These are phyloP conservation scores for Podila horticola DNA, from an alignment of 192 early-diverging fungal genomes.

Conservation along the genomic window DNA sequence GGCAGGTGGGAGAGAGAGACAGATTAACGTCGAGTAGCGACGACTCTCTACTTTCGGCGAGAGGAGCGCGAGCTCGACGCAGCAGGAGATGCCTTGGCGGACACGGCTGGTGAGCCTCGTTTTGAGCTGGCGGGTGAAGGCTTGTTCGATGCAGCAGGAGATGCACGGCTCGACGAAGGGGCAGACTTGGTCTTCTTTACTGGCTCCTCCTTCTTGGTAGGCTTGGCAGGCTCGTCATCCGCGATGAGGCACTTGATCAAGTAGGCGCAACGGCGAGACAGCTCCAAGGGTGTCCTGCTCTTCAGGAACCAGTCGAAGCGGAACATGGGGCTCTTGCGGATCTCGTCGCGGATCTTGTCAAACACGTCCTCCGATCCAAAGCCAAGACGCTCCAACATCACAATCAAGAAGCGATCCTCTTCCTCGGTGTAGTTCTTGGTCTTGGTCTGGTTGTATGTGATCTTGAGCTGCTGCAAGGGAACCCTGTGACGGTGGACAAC, in stretches of 20 bases:
- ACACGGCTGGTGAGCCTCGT: constrained; percentile 3
- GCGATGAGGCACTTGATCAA: constrained; percentile 64
- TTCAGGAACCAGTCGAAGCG: constrained; percentile 99
- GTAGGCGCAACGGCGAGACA: constrained; percentile 86
- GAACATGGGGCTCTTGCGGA: constrained; percentile 85
- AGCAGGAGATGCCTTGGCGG: constrained; percentile 13
- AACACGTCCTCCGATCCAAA: constrained; percentile 93
- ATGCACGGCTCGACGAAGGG: not conserved
- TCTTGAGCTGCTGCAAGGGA: constrained; percentile 89
- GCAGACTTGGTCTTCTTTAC: constrained; percentile 15
- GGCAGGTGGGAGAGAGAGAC: too few species aligned
- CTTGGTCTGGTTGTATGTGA: constrained; percentile 89
- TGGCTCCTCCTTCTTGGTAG: constrained; percentile 34
- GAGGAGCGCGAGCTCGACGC: constrained; percentile 29
- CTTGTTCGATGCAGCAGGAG: constrained; percentile 1
- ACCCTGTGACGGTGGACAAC: constrained; percentile 79
- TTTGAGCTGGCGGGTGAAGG: constrained; percentile 6
- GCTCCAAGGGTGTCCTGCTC: constrained; percentile 87
- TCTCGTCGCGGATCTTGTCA: constrained; percentile 90
- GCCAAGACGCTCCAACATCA: constrained; percentile 88
- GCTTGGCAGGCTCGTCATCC: constrained; percentile 38
- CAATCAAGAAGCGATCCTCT: constrained; percentile 96
- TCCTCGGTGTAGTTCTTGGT: constrained; percentile 96
- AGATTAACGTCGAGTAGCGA: too few species aligned
- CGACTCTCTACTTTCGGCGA: not conserved